Percentiles rank a stretch among this genome's conserved stretches.
phyloP scores from a whole-genome alignment of 257 asterid species.

The Solanum pinnatisectum region DNA sequence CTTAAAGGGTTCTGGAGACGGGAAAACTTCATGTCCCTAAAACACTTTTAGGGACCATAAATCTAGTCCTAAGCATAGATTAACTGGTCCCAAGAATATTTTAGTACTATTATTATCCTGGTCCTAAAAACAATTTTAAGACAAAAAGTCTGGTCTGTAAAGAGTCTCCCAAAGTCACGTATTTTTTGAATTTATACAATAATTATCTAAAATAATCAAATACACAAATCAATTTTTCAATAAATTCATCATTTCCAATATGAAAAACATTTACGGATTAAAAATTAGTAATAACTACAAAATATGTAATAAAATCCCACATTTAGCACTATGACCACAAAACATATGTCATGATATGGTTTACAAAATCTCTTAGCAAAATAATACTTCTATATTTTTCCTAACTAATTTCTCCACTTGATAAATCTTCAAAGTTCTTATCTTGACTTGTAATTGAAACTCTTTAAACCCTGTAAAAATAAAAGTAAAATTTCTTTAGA shows the following conservation, averaged over 20 bases:
- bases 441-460: neutral
- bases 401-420: neutral
- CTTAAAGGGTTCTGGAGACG: too few relatives aligned
- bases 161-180: neutral
- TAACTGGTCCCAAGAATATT: neutral
- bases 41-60: neutral
- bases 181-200: neutral
- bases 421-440: too few relatives aligned
- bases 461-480: neutral
- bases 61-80: neutral
- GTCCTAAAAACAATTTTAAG: neutral
- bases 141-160: neutral
- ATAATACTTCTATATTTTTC: too few relatives aligned
- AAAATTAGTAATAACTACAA: neutral
- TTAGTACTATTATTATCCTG: neutral
- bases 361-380: neutral
- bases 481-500: neutral
- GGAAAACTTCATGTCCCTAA: neutral
- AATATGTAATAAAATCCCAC: neutral
- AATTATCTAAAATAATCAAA: neutral
- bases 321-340: neutral
- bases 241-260: neutral
- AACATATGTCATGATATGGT: too few relatives aligned
- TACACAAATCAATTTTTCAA: neutral
- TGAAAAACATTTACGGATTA: neutral